Evolutionary conservation across 1,284 basidiomycete species (phyloP).

Genomic region (Paramarasmius palmivorus): DNA sequence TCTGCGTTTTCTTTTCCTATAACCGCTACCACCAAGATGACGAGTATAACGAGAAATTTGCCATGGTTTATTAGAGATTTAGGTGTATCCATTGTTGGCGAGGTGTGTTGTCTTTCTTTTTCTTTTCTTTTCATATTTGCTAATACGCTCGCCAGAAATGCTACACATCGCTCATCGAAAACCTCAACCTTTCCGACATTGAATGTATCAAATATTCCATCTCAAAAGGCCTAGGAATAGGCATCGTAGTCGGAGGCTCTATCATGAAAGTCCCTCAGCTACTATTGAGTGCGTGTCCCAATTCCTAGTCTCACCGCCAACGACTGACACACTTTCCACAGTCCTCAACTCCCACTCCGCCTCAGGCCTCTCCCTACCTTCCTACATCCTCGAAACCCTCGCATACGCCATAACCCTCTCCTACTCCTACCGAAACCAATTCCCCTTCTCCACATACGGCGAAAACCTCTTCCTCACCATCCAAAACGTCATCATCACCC

Average conservation of each 20-base stretch:
- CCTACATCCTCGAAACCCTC: slow-evolving; percentile 83
- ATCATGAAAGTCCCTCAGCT: slow-evolving; percentile 97
- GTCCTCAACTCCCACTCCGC: slow-evolving; percentile 72
- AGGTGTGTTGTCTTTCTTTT: slow-evolving; percentile 47
- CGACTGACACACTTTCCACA: slow-evolving; percentile 23
- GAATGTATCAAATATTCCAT: slow-evolving; percentile 89
- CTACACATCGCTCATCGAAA: slow-evolving; percentile 87
- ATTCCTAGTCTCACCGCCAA: background rate
- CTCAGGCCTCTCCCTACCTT: slow-evolving; percentile 78
- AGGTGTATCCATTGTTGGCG: slow-evolving; percentile 79
- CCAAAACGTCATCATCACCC: slow-evolving; percentile 82
- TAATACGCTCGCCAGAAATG: slow-evolving; percentile 64
- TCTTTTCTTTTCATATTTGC: background rate
- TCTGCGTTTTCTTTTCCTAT: too few relatives aligned
- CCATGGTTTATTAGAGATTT: slow-evolving; percentile 84
- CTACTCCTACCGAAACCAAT: slow-evolving; percentile 83
- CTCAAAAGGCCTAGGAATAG: slow-evolving; percentile 91
- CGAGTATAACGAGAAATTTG: slow-evolving; percentile 68
- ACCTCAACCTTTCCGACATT: slow-evolving; percentile 82
- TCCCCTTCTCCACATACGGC: slow-evolving; percentile 95
- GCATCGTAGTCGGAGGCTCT: slow-evolving; percentile 89
- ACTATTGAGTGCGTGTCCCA: slow-evolving; percentile 57
- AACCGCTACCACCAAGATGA: slow-evolving; percentile 58
- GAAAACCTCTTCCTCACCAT: slow-evolving; percentile 88
- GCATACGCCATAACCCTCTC: slow-evolving; percentile 84